Percentiles rank a stretch among this genome's conserved stretches.
These are phyloP conservation scores for Cladochytrium replicatum DNA, from an alignment of 192 early-diverging fungal species.

Conservation along the genomic window DNA sequence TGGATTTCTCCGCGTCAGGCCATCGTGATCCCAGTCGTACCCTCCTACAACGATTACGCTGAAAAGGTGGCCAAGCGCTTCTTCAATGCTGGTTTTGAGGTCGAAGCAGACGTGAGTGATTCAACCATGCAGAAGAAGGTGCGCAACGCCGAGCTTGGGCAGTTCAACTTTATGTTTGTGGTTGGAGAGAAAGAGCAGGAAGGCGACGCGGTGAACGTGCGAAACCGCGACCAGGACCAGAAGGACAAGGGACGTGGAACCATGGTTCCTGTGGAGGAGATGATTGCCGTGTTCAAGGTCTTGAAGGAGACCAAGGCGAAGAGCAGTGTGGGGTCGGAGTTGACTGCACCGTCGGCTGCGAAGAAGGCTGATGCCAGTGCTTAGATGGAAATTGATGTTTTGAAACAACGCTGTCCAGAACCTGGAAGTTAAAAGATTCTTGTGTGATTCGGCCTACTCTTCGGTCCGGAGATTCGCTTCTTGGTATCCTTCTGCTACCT, in stretches of 20 bases:
- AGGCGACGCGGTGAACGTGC: constrained; percentile 75
- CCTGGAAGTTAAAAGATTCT: too few relatives aligned
- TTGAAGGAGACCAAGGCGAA: constrained; percentile 46
- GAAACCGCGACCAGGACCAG: constrained; percentile 76
- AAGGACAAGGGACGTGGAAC: constrained; percentile 42
- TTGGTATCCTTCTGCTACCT: too few relatives aligned
- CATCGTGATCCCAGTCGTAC: constrained; percentile 79
- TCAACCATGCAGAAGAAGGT: constrained; percentile 96
- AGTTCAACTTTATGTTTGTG: constrained; percentile 95
- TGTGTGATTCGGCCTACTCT: too few relatives aligned
- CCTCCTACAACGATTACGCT: constrained; percentile 72
- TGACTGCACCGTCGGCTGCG: too few relatives aligned
- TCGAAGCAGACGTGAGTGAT: constrained; percentile 76
- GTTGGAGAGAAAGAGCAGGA: constrained; percentile 80
- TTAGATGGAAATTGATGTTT: too few relatives aligned
- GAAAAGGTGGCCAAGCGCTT: constrained; percentile 59
- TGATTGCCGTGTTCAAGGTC: constrained; percentile 55
- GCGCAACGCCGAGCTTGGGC: constrained; percentile 83
- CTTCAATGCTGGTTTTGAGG: constrained; percentile 65
- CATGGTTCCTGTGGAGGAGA: constrained; percentile 60
- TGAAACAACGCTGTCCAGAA: too few relatives aligned
- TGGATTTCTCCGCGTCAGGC: constrained; percentile 95
- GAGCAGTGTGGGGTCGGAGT: too few relatives aligned
- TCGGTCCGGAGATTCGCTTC: too few relatives aligned
- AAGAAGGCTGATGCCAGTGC: too few relatives aligned